Evolutionary conservation across 805 yeast species (phyloP).

Genomic region (Ogataea corticis): DNA sequence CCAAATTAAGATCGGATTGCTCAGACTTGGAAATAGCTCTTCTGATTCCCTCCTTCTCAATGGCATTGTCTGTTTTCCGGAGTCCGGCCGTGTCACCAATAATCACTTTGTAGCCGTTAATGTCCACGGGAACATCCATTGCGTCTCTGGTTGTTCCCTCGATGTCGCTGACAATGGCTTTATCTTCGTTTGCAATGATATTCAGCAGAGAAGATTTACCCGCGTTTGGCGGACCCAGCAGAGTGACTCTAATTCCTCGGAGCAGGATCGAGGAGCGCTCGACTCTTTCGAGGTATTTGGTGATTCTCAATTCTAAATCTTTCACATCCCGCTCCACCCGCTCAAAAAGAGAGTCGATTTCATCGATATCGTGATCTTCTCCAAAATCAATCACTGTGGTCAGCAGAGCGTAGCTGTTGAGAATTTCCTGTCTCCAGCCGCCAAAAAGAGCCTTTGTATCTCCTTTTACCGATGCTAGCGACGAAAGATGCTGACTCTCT

Average conservation of each 20-base stretch:
- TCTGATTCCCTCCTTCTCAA: slow-evolving; percentile 73
- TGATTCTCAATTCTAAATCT: slow-evolving; percentile 46
- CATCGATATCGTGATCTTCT: slow-evolving; percentile 85
- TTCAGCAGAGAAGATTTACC: slow-evolving; percentile 91
- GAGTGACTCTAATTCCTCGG: slow-evolving; percentile 69
- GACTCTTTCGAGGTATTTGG: slow-evolving; percentile 45
- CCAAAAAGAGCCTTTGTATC: slow-evolving; percentile 53
- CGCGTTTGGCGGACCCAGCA: slow-evolving; percentile 93
- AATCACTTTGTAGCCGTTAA: slow-evolving; percentile 80
- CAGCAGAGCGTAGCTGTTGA: slow-evolving; percentile 67
- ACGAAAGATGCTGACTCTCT: slow-evolving; percentile 78
- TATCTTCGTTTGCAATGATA: slow-evolving; percentile 70
- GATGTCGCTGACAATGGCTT: slow-evolving; percentile 85
- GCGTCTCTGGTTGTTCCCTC: slow-evolving; percentile 96
- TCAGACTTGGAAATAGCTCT: slow-evolving; percentile 65
- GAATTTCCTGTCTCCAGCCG: slow-evolving; percentile 66
- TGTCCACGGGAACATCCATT: slow-evolving; percentile 76
- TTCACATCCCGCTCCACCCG: slow-evolving; percentile 47
- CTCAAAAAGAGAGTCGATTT: slow-evolving; percentile 52
- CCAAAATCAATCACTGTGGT: slow-evolving; percentile 94
- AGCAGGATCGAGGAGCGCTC: slow-evolving; percentile 61
- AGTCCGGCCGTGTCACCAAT: slow-evolving; percentile 95
- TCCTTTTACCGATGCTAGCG: slow-evolving; percentile 74
- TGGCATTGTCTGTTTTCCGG: slow-evolving; percentile 43
- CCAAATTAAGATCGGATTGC: slow-evolving; percentile 67